phyloP scores from a whole-genome alignment of 495 filamentous ascomycete genomes.

The Podospora tetraspora region DNA sequence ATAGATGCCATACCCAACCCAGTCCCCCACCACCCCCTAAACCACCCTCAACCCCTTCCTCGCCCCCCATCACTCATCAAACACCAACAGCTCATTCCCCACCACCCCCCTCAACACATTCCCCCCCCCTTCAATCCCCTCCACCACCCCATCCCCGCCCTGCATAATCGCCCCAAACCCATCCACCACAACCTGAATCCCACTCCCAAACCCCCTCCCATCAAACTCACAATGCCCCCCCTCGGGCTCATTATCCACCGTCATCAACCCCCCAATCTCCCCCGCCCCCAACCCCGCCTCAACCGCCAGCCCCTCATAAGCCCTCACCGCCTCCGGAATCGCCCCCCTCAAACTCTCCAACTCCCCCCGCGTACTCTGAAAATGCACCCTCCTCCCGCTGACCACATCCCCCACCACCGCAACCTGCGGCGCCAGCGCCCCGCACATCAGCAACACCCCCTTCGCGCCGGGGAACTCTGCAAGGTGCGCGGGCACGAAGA shows the following conservation, averaged over 20 bases:
- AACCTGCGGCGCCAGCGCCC: conserved; percentile 43
- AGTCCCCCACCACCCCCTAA: background rate
- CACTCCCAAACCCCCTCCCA: conserved; percentile 41
- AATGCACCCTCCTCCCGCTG: conserved; percentile 39
- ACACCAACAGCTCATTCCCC: conserved; percentile 38
- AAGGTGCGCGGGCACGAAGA: conserved; percentile 47
- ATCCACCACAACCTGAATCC: conserved; percentile 45
- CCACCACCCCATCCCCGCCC: conserved; percentile 39
- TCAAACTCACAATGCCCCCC: conserved; percentile 51
- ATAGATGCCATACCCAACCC: too few relatives aligned
- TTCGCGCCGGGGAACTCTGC: conserved; percentile 30
- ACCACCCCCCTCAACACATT: conserved; percentile 41
- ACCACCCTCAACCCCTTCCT: conserved; percentile 2
- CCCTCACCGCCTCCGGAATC: conserved; percentile 42
- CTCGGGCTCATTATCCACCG: conserved; percentile 43
- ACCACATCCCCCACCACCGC: conserved; percentile 31
- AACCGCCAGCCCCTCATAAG: conserved; percentile 41
- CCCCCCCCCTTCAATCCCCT: conserved; percentile 31
- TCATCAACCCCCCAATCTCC: conserved; percentile 41
- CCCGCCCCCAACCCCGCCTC: conserved; percentile 30
- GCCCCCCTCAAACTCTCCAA: conserved; percentile 37
- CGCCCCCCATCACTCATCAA: background rate
- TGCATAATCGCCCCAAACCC: conserved; percentile 42
- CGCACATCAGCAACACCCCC: conserved; percentile 45
- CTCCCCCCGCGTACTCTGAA: conserved; percentile 46